Percentiles rank a stretch among this genome's conserved stretches.
phyloP scores from a whole-genome alignment of 2,329 filamentous ascomycete genomes.

The Diplodia mutila region DNA sequence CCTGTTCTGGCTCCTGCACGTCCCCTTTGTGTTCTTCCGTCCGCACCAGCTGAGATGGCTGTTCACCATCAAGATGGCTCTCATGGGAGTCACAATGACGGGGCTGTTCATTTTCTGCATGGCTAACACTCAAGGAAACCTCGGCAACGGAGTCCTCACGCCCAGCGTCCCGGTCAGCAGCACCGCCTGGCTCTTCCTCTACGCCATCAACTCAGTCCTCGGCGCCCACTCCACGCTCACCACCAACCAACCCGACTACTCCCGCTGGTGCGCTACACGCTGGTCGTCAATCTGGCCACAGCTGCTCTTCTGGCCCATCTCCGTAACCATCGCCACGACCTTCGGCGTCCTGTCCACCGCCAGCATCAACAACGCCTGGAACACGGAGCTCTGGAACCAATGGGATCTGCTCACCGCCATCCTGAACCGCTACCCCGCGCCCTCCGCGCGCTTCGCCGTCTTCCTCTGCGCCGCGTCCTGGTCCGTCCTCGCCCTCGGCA shows the following conservation, averaged over 20 bases:
- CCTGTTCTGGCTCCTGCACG: not conserved
- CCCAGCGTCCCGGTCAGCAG: not conserved
- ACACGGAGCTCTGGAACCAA: slow-evolving; percentile 28
- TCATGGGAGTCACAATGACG: not conserved
- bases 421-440: not conserved
- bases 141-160: not conserved
- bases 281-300: not conserved
- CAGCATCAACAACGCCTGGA: slow-evolving; percentile 26
- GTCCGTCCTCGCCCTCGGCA: not conserved
- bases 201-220: slow-evolving; percentile 7
- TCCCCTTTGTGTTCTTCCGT: not conserved
- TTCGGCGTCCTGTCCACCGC: slow-evolving; percentile 28
- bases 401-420: slow-evolving; percentile 5
- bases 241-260: not conserved
- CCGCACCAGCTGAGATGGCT: not conserved
- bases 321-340: not conserved
- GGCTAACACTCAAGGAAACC: not conserved
- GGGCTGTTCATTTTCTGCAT: slow-evolving; percentile 18
- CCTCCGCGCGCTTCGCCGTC: not conserved
- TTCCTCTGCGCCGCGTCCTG: not conserved
- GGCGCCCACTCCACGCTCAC: not conserved
- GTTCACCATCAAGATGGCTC: not conserved
- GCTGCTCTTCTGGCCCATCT: not conserved
- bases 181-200: not conserved
- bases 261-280: not conserved